Conservation (phyloP, 805 yeast genomes). For the Candida fluviatilis region DNA sequence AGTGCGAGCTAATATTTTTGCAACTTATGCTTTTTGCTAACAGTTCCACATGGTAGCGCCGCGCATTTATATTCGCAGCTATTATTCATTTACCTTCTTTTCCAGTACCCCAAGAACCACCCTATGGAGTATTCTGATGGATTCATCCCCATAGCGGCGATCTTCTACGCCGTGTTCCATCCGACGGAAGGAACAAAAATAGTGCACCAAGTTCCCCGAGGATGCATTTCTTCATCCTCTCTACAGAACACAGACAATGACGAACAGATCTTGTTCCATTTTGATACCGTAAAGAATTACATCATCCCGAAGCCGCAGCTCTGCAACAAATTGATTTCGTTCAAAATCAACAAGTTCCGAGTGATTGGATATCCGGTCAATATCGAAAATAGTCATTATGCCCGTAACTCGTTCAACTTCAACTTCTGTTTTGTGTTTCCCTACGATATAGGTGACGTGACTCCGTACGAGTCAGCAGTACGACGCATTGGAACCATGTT, state of each 20-base stretch:
- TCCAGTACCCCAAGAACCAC: no score
- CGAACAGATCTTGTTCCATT: conserved; percentile 52
- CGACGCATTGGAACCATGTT: conserved; percentile 85
- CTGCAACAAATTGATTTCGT: conserved; percentile 75
- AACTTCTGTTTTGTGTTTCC: conserved; percentile 91
- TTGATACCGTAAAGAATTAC: conserved; percentile 83
- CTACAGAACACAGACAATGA: conserved; percentile 4
- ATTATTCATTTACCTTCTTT: neutral
- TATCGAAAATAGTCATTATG: conserved; percentile 68
- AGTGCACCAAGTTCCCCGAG: conserved; percentile 83
- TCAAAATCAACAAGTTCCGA: conserved; percentile 65
- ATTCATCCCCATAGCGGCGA: conserved; percentile 82
- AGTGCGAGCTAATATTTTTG: conserved; percentile 59
- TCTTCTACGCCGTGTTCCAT: conserved; percentile 89
- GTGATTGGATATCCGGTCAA: conserved; percentile 88
- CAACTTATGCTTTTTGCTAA: neutral
- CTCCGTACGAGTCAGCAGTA: conserved; percentile 84
- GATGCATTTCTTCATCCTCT: conserved; percentile 43
- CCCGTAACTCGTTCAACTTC: conserved; percentile 89
- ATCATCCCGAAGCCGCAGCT: conserved; percentile 91
- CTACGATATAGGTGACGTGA: conserved; percentile 64
- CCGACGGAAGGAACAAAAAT: conserved; percentile 95
- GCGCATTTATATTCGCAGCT: neutral
- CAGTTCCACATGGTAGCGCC: neutral
- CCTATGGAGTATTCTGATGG: conserved; percentile 47